Evolutionary conservation across 2,329 filamentous ascomycete genomes (phyloP).

Genomic region (Mycosphaerella arachidis): DNA sequence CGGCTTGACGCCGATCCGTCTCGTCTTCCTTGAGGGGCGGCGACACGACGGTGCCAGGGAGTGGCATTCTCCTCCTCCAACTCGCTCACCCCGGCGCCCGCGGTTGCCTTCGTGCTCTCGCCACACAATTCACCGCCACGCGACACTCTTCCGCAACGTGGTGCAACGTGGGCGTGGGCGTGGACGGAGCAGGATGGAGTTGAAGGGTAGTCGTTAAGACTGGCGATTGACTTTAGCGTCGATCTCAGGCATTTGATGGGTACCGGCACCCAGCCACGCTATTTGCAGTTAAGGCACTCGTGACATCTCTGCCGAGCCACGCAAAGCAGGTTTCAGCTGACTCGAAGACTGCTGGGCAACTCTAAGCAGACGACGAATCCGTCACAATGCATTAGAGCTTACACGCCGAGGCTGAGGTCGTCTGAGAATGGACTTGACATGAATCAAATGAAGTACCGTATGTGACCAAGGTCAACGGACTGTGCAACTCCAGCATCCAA

Average conservation of each 20-base stretch:
- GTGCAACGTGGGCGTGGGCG: neutral
- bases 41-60: neutral
- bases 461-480: too few species aligned
- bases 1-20: slow-evolving; percentile 25
- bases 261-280: neutral
- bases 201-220: neutral
- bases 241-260: neutral
- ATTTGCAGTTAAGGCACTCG: neutral
- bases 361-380: neutral
- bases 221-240: neutral
- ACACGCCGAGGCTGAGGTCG: neutral
- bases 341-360: neutral
- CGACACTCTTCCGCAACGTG: neutral
- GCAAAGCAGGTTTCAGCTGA: neutral
- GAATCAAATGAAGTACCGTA: too few species aligned
- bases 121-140: neutral
- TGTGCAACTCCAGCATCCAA: neutral
- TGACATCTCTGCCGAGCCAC: neutral
- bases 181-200: neutral
- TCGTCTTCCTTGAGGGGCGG: slow-evolving; percentile 7
- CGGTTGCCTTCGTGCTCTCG: neutral
- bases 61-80: neutral
- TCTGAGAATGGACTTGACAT: neutral
- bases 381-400: neutral
- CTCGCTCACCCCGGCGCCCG: neutral